Conservation (phyloP, 371 early-diverging fungal genomes). For the Haplosporangium sp. region DNA sequence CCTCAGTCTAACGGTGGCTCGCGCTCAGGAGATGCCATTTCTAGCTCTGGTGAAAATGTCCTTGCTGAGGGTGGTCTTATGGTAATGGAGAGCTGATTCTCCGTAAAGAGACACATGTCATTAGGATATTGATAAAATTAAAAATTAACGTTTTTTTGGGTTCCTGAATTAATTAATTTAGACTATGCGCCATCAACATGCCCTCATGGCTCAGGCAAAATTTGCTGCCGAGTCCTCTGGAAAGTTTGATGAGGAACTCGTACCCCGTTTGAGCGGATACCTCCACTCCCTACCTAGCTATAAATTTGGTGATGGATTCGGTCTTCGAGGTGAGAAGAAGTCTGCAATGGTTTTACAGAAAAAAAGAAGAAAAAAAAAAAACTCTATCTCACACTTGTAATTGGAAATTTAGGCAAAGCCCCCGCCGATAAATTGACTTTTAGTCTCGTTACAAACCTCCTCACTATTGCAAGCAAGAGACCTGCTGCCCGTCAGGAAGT, state of each 20-base stretch:
- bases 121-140: neutral
- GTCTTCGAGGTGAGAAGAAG: constrained; percentile 23
- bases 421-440: constrained; percentile 42
- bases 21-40: constrained; percentile 1
- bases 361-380: no score
- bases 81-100: constrained; percentile 12
- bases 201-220: constrained; percentile 49
- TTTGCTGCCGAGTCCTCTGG: constrained; percentile 56
- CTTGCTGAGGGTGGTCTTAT: constrained; percentile 40
- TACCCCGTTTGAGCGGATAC: constrained; percentile 50
- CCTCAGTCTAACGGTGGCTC: constrained; percentile 1
- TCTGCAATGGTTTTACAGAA: no score
- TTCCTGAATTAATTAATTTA: constrained; percentile 3
- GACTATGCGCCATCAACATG: constrained; percentile 54
- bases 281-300: constrained; percentile 49
- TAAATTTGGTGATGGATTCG: constrained; percentile 36
- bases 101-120: neutral
- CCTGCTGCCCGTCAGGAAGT: constrained; percentile 57
- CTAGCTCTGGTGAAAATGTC: neutral
- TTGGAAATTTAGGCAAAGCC: constrained; percentile 27
- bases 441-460: constrained; percentile 54
- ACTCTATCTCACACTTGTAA: neutral
- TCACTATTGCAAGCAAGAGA: constrained; percentile 61
- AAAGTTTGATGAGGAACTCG: constrained; percentile 48
- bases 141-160: neutral